These are phyloP conservation scores for Vitis labrusca DNA, from an alignment of 164 flowering plant genomes.

Conservation along the genomic window DNA sequence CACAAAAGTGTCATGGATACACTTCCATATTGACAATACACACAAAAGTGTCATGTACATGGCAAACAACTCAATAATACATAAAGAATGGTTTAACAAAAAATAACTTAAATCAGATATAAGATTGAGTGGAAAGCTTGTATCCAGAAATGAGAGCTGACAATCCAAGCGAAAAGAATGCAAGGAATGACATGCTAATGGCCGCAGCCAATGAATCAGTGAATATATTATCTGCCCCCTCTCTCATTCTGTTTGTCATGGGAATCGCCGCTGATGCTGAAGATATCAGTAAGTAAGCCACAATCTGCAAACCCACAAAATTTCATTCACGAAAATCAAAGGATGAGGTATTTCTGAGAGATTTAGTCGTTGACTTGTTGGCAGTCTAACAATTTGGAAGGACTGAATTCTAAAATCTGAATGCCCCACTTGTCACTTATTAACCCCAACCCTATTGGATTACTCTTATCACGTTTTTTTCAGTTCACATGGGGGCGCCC, in stretches of 20 bases:
- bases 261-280: constrained; percentile 66
- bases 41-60: not conserved
- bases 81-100: not conserved
- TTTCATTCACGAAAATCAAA: too few relatives aligned
- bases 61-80: not conserved
- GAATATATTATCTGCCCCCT: constrained; percentile 45
- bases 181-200: constrained; percentile 65
- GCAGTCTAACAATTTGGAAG: too few relatives aligned
- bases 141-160: constrained; percentile 62
- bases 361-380: too few relatives aligned
- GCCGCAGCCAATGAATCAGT: constrained; percentile 57
- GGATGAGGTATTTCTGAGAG: too few relatives aligned
- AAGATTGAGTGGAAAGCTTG: constrained; percentile 52
- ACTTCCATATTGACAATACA: too few relatives aligned
- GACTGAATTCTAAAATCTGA: too few relatives aligned
- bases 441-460: too few relatives aligned
- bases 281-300: constrained; percentile 58
- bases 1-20: too few relatives aligned
- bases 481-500: too few relatives aligned
- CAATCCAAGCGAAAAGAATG: constrained; percentile 47
- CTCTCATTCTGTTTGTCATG: constrained; percentile 57
- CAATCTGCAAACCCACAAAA: constrained; percentile 28
- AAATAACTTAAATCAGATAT: constrained; percentile 24
- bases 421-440: too few relatives aligned
- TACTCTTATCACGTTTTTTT: too few relatives aligned